Evolutionary conservation across 179 eudicot species (phyloP).

Genomic region (Pouteria campechiana): DNA sequence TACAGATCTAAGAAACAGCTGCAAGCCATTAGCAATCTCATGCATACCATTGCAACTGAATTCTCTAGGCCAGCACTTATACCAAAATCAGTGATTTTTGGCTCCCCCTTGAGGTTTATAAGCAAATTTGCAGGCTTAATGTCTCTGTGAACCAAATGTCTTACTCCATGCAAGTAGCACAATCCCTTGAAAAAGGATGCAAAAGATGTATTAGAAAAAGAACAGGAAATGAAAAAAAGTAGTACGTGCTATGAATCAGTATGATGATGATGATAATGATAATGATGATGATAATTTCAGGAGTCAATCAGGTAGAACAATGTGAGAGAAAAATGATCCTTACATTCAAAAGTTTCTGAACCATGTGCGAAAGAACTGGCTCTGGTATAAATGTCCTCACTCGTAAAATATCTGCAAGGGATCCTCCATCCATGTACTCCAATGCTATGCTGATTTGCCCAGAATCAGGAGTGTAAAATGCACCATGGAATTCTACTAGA

Average conservation of each 20-base stretch:
- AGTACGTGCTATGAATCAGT: no score
- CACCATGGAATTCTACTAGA: conserved; percentile 93
- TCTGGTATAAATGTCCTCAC: conserved; percentile 65
- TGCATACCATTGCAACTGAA: conserved; percentile 90
- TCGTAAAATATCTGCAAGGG: conserved; percentile 70
- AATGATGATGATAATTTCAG: no score
- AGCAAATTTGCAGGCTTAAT: conserved; percentile 99
- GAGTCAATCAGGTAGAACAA: no score
- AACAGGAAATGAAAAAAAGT: background rate
- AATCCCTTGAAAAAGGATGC: conserved; percentile 44
- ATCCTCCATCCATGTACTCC: conserved; percentile 99
- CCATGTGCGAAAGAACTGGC: conserved; percentile 66
- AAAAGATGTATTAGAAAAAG: conserved; percentile 11
- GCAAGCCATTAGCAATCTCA: background rate
- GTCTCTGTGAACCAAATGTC: conserved; percentile 90
- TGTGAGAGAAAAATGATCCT: background rate
- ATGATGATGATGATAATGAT: no score
- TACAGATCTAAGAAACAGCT: background rate
- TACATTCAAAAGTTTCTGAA: conserved; percentile 74
- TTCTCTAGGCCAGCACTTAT: conserved; percentile 97
- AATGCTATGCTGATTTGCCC: conserved; percentile 97
- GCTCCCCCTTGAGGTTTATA: conserved; percentile 84
- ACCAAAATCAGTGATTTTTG: conserved; percentile 98
- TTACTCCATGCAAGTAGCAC: conserved; percentile 76
- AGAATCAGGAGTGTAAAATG: conserved; percentile 90